These are phyloP conservation scores for Ramalina peruviana DNA, from an alignment of 495 filamentous ascomycete species.

Conservation along the genomic window DNA sequence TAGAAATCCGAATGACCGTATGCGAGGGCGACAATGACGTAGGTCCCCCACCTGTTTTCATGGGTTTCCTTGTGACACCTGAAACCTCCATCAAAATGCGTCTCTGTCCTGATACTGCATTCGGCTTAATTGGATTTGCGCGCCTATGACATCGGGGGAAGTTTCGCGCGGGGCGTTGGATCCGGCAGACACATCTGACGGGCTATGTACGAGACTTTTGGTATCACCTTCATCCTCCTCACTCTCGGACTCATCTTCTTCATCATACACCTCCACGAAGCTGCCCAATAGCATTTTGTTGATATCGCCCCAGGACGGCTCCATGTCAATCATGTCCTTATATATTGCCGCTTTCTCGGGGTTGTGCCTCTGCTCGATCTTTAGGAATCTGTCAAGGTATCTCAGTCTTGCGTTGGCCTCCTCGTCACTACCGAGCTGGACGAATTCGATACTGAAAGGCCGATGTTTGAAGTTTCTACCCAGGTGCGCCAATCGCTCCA, in stretches of 20 bases:
- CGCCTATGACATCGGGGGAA: too few species aligned
- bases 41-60: too few species aligned
- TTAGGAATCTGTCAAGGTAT: slow-evolving; percentile 16
- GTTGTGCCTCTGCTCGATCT: not conserved
- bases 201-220: too few species aligned
- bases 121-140: too few species aligned
- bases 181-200: too few species aligned
- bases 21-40: too few species aligned
- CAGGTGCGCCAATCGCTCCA: not conserved
- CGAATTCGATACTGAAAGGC: slow-evolving; percentile 10
- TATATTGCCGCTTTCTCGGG: not conserved
- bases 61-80: too few species aligned
- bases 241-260: slow-evolving; percentile 3
- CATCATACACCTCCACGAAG: slow-evolving; percentile 12
- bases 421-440: slow-evolving; percentile 12
- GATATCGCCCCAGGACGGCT: slow-evolving; percentile 16
- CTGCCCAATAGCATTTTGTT: slow-evolving; percentile 26
- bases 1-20: too few species aligned
- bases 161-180: too few species aligned
- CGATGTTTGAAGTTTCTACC: not conserved
- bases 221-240: not conserved
- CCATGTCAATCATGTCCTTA: slow-evolving; percentile 25
- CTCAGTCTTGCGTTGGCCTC: slow-evolving; percentile 15
- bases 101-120: too few species aligned
- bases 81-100: too few species aligned